These are phyloP conservation scores for Dovyalis caffra DNA, from an alignment of 345 rosid species.

Conservation along the genomic window DNA sequence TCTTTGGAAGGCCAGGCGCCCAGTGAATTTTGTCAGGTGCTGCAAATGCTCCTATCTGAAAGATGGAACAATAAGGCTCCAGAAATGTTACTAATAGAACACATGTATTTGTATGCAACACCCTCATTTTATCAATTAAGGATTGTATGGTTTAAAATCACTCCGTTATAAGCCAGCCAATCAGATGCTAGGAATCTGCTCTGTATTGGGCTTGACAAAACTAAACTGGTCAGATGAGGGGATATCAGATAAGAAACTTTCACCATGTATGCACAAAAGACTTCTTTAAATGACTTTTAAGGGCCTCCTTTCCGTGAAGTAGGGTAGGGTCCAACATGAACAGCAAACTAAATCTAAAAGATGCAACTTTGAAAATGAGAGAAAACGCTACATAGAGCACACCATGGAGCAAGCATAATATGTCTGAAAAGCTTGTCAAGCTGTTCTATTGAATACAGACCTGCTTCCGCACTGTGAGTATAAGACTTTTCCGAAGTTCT, in stretches of 20 bases:
- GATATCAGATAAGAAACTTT: neutral
- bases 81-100: neutral
- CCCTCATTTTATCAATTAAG: neutral
- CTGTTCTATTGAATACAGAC: conserved; percentile 29
- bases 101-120: neutral
- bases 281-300: neutral
- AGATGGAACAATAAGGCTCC: neutral
- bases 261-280: neutral
- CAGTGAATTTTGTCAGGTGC: conserved; percentile 93
- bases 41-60: conserved; percentile 94
- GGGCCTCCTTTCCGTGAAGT: too few relatives aligned
- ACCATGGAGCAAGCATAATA: neutral
- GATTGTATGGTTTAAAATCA: neutral
- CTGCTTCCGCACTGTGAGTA: conserved; percentile 76
- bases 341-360: too few relatives aligned
- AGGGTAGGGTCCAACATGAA: too few relatives aligned
- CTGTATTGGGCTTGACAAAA: too few relatives aligned
- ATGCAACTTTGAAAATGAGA: too few relatives aligned
- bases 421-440: neutral
- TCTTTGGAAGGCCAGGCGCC: conserved; percentile 96
- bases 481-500: conserved; percentile 75
- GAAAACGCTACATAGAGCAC: too few relatives aligned
- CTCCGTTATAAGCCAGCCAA: neutral
- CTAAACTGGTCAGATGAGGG: too few relatives aligned
- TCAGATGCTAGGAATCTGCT: too few relatives aligned